Evolutionary conservation across 2,329 filamentous ascomycete species (phyloP).

Genomic region (Kalmusia sp.): DNA sequence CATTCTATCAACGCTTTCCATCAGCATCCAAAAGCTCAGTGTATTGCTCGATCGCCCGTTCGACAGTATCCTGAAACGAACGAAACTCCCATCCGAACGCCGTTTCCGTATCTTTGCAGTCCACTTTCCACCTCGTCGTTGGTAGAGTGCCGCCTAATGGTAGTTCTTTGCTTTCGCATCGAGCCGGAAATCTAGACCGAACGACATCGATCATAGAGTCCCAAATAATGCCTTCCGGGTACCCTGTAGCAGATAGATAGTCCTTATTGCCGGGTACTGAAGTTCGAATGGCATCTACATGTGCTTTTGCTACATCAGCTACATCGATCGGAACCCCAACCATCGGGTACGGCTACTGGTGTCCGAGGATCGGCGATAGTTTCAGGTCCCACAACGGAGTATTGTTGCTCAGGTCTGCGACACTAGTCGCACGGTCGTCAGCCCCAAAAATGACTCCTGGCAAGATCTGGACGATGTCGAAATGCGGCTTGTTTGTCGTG

Average conservation of each 20-base stretch:
- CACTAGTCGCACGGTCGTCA: conserved; percentile 12
- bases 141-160: conserved; percentile 6
- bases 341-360: background rate
- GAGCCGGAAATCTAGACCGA: conserved; percentile 7
- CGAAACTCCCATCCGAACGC: conserved; percentile 15
- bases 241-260: background rate
- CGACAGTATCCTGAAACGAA: conserved; percentile 13
- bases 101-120: conserved; percentile 13
- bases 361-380: background rate
- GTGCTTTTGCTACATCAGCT: conserved; percentile 17
- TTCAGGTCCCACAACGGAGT: conserved; percentile 4
- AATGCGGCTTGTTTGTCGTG: conserved; percentile 11
- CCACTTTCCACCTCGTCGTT: conserved; percentile 6
- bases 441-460: conserved; percentile 13
- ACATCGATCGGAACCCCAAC: conserved; percentile 11
- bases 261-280: conserved; percentile 10
- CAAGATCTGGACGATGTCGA: conserved; percentile 14
- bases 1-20: too few relatives aligned
- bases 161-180: conserved; percentile 1
- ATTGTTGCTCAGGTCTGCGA: background rate
- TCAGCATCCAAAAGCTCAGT: background rate
- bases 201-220: conserved; percentile 4
- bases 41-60: background rate
- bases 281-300: conserved; percentile 14
- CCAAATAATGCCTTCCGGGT: conserved; percentile 12